Evolutionary conservation across 768 basidiomycete species (phyloP).

Genomic region (Kwoniella newhampshirensis): DNA sequence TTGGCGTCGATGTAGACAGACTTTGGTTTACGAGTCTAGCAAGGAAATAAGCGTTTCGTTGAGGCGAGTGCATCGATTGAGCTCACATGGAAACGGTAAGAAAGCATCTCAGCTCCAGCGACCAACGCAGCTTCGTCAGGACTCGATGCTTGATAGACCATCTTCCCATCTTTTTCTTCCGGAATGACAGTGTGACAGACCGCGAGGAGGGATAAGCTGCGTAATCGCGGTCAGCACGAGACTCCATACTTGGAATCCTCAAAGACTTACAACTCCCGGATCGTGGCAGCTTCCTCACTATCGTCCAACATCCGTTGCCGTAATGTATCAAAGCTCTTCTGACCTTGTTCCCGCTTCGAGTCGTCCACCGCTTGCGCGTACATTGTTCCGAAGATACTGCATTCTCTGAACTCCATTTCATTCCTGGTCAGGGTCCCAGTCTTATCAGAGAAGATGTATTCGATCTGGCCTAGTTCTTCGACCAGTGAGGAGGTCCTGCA

Average conservation of each 20-base stretch:
- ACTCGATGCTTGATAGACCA: slow-evolving; percentile 90
- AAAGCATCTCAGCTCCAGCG: slow-evolving; percentile 84
- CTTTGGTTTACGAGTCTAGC: slow-evolving; percentile 88
- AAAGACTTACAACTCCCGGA: slow-evolving; percentile 44
- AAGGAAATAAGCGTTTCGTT: neutral
- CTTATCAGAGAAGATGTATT: slow-evolving; percentile 54
- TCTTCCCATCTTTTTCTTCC: slow-evolving; percentile 81
- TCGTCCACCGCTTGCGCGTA: slow-evolving; percentile 94
- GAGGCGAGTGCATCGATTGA: neutral
- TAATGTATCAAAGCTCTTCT: slow-evolving; percentile 79
- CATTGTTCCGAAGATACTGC: slow-evolving; percentile 79
- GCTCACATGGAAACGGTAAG: slow-evolving; percentile 90
- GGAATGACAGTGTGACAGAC: slow-evolving; percentile 99
- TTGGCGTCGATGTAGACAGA: slow-evolving; percentile 85
- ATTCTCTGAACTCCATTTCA: slow-evolving; percentile 96
- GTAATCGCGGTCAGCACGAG: slow-evolving; percentile 56
- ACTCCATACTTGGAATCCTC: neutral
- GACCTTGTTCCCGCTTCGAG: slow-evolving; percentile 69
- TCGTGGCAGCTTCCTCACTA: slow-evolving; percentile 53
- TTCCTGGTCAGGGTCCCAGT: slow-evolving; percentile 85
- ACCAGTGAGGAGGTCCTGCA: slow-evolving; percentile 98
- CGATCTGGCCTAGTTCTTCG: slow-evolving; percentile 94
- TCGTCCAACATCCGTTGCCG: slow-evolving; percentile 44
- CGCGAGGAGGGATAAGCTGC: slow-evolving; percentile 72
- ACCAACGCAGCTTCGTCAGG: slow-evolving; percentile 97